Evolutionary conservation across 2,329 filamentous ascomycete genomes (phyloP), one percentile per base, ranked within the genome.

Genomic region (Fusarium verrucosum): DNA sequence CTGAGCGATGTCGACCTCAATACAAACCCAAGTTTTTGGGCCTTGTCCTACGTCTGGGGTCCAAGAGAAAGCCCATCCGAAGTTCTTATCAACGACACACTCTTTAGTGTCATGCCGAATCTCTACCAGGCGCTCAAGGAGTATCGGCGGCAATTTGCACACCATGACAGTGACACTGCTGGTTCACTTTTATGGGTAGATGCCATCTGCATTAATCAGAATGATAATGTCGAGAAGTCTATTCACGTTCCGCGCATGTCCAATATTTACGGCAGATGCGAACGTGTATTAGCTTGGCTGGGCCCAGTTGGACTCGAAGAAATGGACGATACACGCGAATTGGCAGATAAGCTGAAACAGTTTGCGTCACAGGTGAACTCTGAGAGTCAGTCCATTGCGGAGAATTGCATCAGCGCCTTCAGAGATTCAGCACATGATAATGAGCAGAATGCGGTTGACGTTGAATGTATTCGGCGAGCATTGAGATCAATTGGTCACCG

Each of bases 1-100:
- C 28, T 53, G 1, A 16, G 2, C 1, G 59, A 30, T 0, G 8
- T 53, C 6, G 13, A 30, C 2, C 19, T 8, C 9, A 19, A 10
- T 10, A 13, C 28, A 0, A 6, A 5, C 0, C 56, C 50, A 30
- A 3, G 2, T 0, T 65, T 65, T 10, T 65, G 49, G 55, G 62
- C 62, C 1, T 6, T 65, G 7, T 65, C 55, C 3, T 65, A 65
- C 10, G 61, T 65, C 9, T 65, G 61, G 62, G 45, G 62, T 3
- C 9, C 50, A 0, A 20, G 17, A 22, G 41, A 49, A 16, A 40
- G 57, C 9, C 62, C 55, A 4, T 25, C 19, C 1, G 19, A 7
- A 1, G 38, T 65, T 2, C 7, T 35, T 7, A 42, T 62, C 0
- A 35, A 62, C 1, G 23, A 25, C 7, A 0, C 25, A 20, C 2